These are phyloP conservation scores for Penicillium olsonii DNA, from an alignment of 2,329 filamentous ascomycete genomes.

Conservation along the genomic window DNA sequence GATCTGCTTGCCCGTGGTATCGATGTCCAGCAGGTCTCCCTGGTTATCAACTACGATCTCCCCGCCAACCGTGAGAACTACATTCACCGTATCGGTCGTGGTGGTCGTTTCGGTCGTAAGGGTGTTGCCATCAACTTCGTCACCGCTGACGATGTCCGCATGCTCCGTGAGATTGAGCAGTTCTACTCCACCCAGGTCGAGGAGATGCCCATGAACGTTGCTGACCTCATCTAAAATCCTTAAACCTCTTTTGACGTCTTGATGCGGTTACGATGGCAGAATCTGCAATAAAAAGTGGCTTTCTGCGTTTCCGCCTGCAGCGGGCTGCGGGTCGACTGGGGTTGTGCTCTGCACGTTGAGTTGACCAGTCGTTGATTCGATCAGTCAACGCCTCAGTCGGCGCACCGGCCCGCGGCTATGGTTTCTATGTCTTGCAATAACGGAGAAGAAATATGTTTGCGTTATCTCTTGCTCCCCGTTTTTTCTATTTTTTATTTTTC, in stretches of 20 bases:
- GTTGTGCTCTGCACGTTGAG: constrained; percentile 14
- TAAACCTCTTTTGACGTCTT: constrained; percentile 34
- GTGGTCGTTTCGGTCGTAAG: constrained; percentile 93
- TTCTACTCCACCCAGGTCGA: constrained; percentile 97
- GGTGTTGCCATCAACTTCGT: constrained; percentile 99
- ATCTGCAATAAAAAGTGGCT: constrained; percentile 43
- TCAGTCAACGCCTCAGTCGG: background rate
- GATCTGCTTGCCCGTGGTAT: constrained; percentile 98
- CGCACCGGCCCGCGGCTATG: constrained; percentile 29
- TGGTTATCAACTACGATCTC: constrained; percentile 99
- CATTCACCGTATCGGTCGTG: constrained; percentile 96
- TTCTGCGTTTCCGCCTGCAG: constrained; percentile 37
- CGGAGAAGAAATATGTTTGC: constrained; percentile 42
- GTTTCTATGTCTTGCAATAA: constrained; percentile 40
- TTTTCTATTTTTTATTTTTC: constrained; percentile 30
- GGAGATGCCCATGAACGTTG: constrained; percentile 97
- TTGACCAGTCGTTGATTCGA: constrained; percentile 14
- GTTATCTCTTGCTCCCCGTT: constrained; percentile 36
- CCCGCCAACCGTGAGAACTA: constrained; percentile 99
- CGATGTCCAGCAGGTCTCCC: constrained; percentile 95
- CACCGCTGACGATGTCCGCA: constrained; percentile 95
- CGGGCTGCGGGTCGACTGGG: constrained; percentile 14
- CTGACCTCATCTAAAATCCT: constrained; percentile 50
- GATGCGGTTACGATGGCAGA: constrained; percentile 42
- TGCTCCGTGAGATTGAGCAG: constrained; percentile 93